These are phyloP conservation scores for Puccinia coronata DNA, from an alignment of 1,284 basidiomycete species.

Conservation along the genomic window DNA sequence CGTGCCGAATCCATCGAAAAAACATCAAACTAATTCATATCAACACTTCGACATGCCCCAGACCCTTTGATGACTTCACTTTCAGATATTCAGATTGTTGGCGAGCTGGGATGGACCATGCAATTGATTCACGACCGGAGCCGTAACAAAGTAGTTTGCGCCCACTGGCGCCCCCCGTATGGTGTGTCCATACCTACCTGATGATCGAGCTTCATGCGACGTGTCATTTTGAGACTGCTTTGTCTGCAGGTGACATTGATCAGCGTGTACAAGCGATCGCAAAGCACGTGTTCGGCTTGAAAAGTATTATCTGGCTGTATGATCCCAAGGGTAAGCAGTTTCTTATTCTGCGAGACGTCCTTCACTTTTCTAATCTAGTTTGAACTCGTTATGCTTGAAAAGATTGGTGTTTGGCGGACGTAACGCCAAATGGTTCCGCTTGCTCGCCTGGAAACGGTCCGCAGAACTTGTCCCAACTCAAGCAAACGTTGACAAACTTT, in stretches of 20 bases:
- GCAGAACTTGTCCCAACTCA: too few relatives aligned
- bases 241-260: constrained; percentile 77
- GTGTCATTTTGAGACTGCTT: too few relatives aligned
- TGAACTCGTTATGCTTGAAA: too few relatives aligned
- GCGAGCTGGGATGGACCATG: constrained; percentile 79
- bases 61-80: constrained; percentile 75
- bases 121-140: constrained; percentile 78
- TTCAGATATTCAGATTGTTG: constrained; percentile 72
- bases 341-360: too few relatives aligned
- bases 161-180: constrained; percentile 66
- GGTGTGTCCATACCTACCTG: too few relatives aligned
- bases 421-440: too few relatives aligned
- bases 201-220: too few relatives aligned
- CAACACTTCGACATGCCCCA: constrained; percentile 67
- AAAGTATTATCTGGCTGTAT: constrained; percentile 26
- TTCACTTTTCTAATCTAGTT: too few relatives aligned
- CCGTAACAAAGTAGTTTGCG: constrained; percentile 60
- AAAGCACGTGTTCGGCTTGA: constrained; percentile 42
- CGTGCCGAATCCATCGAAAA: too few relatives aligned
- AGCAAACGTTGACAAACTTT: constrained; percentile 67
- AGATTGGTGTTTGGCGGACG: constrained; percentile 48
- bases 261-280: constrained; percentile 55
- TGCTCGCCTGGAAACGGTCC: too few relatives aligned
- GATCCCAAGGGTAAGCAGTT: too few relatives aligned
- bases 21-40: too few relatives aligned